Percentiles rank a stretch among this genome's conserved stretches.
These are phyloP conservation scores for Thelephora aurantiotincta DNA, from an alignment of 768 basidiomycete genomes.

Conservation along the genomic window DNA sequence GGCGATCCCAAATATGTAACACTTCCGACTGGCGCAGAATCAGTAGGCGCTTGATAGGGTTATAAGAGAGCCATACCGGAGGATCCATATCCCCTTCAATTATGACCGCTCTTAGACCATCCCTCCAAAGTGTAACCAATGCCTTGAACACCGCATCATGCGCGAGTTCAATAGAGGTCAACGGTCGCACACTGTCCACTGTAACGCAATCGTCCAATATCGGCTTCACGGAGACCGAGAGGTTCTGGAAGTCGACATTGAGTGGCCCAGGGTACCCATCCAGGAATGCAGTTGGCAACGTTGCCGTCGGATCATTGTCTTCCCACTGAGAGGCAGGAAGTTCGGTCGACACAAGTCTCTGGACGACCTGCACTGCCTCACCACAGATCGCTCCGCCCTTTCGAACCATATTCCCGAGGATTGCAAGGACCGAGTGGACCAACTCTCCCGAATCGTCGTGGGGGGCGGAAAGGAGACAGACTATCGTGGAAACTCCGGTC, in stretches of 20 bases:
- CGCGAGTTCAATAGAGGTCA: constrained; percentile 43
- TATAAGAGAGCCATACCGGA: constrained; percentile 29
- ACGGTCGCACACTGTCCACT: constrained; percentile 37
- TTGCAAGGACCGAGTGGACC: constrained; percentile 27
- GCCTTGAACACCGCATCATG: constrained; percentile 36
- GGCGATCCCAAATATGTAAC: constrained; percentile 39
- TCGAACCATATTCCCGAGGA: constrained; percentile 43
- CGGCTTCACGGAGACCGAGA: constrained; percentile 33
- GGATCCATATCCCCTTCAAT: constrained; percentile 28
- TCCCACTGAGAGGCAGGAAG: not conserved
- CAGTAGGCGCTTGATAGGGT: constrained; percentile 1
- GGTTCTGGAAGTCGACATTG: constrained; percentile 31
- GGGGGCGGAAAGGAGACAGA: constrained; percentile 29
- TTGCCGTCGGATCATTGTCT: constrained; percentile 32
- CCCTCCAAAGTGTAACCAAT: constrained; percentile 41
- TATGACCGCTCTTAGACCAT: constrained; percentile 27
- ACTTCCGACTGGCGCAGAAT: constrained; percentile 25
- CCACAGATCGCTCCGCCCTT: constrained; percentile 35
- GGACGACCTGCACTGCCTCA: constrained; percentile 41
- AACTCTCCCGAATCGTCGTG: constrained; percentile 19
- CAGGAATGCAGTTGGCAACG: constrained; percentile 41
- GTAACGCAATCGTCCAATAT: constrained; percentile 40
- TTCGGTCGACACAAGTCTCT: constrained; percentile 20
- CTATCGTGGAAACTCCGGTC: constrained; percentile 42
- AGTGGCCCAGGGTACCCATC: constrained; percentile 42